Base-by-base conservation (phyloP, 2,329 filamentous ascomycete species). In the Talaromyces piceae region DNA sequence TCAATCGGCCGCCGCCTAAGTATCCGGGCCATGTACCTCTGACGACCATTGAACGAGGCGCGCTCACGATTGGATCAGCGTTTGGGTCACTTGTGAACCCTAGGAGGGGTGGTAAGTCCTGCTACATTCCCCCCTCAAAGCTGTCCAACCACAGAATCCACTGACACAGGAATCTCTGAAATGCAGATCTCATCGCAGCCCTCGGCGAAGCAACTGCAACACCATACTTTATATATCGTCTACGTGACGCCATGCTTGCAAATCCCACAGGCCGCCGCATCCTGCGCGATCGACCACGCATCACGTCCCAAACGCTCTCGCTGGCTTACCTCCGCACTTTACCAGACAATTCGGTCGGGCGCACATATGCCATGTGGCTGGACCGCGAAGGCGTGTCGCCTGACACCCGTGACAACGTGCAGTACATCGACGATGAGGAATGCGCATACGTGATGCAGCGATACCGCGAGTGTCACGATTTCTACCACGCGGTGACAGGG, bases 361-460 rank as follows among this genome's bases (percentile, higher is more conserved):
- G 81, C 43, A 83, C 86, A 47, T 98, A 97, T 71, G 87, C 84
- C 7, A 78, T 77, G 49, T 98, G 93, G 91, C 78, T 97, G n/a
- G 90, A 96, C 69, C 81, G 87, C 43, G 93, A 98, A 70, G 88
- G 88, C 55, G 91, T 98, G 12, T 87, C 87, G 7, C 93, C 93
- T 1, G 93, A 98, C 68, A 95, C 91, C 5, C 83, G 93, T 43
- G 77, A 85, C 37, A 67, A 70, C 2, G 93, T 98, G 37, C 82
- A 87, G 48, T 97, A 95, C 73, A 90, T 98, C 56, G 91, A 97
- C 68, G 85, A 97, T 65, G 84, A 87, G 60, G 93, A 98, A 71
- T 95, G 91, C 67, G 93, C 93, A 30, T 98, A 97, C 73, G 93
- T 97, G 16, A 94, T 98, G 87, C 93, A 97, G 75, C 83, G 93